Conservation (phyloP, 139 green algal genomes). For the Spirogloea muscicola region DNA sequence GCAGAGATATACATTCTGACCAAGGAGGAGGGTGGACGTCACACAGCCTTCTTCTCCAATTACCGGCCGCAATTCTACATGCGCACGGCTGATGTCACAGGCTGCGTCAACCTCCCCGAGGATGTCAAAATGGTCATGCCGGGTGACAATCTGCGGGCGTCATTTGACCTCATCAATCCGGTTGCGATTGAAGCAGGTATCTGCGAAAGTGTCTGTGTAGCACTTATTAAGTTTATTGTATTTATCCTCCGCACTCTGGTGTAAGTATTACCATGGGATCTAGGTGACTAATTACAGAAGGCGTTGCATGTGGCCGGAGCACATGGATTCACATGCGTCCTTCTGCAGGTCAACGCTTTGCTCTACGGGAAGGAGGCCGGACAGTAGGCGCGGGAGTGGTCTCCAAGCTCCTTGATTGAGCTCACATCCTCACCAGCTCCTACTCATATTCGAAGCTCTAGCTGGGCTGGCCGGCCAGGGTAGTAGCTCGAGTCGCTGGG, state of each 20-base stretch:
- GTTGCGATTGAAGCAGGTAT: conserved; percentile 48
- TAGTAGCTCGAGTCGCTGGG: too few species aligned
- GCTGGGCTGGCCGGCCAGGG: too few species aligned
- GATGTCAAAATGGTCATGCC: conserved; percentile 96
- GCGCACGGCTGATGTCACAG: conserved; percentile 90
- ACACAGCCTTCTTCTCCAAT: conserved; percentile 97
- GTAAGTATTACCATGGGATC: too few species aligned
- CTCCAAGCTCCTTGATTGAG: conserved; percentile 55
- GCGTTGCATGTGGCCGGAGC: neutral
- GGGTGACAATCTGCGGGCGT: conserved; percentile 87
- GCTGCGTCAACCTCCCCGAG: conserved; percentile 76
- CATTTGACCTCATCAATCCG: conserved; percentile 76
- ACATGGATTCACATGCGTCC: neutral
- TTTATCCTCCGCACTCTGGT: too few species aligned
- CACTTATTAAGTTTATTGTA: too few species aligned
- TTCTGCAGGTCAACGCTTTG: conserved; percentile 82
- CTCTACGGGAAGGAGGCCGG: conserved; percentile 86
- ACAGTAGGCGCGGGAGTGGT: conserved; percentile 96
- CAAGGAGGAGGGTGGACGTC: conserved; percentile 96
- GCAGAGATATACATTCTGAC: conserved; percentile 90
- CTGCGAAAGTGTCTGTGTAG: too few species aligned
- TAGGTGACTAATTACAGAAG: too few species aligned
- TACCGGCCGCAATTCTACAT: conserved; percentile 98
- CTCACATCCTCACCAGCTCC: too few species aligned
- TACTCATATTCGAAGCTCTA: too few species aligned